Percentiles rank a stretch among this genome's conserved stretches.
Evolutionary conservation across 192 early-diverging fungal genomes (phyloP).

Genomic region (Linnemannia zychae): DNA sequence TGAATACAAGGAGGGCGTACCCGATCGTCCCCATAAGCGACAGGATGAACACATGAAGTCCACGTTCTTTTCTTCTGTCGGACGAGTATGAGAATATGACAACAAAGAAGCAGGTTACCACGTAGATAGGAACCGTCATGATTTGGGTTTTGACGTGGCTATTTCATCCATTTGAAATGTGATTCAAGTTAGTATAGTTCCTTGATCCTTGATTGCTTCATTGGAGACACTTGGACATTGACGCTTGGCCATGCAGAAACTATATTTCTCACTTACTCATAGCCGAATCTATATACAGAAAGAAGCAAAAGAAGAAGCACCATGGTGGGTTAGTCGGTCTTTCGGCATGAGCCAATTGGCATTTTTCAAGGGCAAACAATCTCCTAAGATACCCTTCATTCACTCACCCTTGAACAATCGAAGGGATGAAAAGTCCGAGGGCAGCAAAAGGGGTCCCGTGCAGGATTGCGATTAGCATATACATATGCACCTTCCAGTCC

Average conservation of each 20-base stretch:
- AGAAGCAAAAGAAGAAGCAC: background rate
- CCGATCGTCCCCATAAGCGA: constrained; percentile 53
- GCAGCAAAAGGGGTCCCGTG: constrained; percentile 70
- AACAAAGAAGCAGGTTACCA: constrained; percentile 45
- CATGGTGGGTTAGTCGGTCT: background rate
- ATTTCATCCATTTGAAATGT: background rate
- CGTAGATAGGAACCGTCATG: constrained; percentile 64
- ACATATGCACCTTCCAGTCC: constrained; percentile 64
- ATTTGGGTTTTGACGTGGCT: constrained; percentile 32
- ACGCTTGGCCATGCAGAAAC: background rate
- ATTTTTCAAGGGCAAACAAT: background rate
- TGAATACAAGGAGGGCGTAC: constrained; percentile 55
- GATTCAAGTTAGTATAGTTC: background rate
- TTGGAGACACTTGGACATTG: background rate
- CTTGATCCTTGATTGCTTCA: too few species aligned
- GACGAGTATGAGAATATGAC: constrained; percentile 23
- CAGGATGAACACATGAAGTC: constrained; percentile 49
- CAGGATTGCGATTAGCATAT: constrained; percentile 71
- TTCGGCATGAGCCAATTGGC: background rate
- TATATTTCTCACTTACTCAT: background rate
- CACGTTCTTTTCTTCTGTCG: constrained; percentile 44
- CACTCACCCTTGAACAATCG: constrained; percentile 65
- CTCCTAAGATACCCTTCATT: background rate
- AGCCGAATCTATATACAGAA: background rate
- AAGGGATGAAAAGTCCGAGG: constrained; percentile 76